Evolutionary conservation across 768 basidiomycete species (phyloP).

Genomic region (Mycena epipterygia): DNA sequence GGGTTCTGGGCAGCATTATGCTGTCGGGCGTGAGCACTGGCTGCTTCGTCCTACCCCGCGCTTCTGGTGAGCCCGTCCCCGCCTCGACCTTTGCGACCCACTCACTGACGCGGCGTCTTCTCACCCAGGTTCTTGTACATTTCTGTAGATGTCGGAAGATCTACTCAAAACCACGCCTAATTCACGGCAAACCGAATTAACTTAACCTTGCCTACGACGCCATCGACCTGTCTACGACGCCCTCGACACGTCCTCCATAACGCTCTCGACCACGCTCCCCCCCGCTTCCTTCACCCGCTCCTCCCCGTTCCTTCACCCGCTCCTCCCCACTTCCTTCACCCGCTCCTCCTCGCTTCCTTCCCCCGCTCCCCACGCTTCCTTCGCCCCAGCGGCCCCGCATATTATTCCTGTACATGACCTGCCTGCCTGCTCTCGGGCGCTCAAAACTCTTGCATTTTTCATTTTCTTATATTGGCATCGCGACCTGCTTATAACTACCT

Average conservation of each 20-base stretch:
- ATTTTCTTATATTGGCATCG: conserved; percentile 33
- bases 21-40: conserved; percentile 69
- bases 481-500: conserved; percentile 43
- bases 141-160: conserved; percentile 32
- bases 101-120: not conserved
- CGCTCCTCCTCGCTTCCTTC: not conserved
- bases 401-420: conserved; percentile 12
- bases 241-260: conserved; percentile 15
- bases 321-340: not conserved
- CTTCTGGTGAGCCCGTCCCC: conserved; percentile 19
- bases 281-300: not conserved
- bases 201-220: conserved; percentile 32
- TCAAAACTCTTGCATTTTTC: conserved; percentile 32
- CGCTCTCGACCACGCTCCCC: conserved; percentile 4
- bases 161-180: conserved; percentile 37
- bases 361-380: not conserved
- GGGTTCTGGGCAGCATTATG: conserved; percentile 78
- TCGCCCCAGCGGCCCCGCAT: conserved; percentile 24
- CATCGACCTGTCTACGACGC: no score
- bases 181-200: conserved; percentile 32
- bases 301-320: not conserved
- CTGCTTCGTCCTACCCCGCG: conserved; percentile 31
- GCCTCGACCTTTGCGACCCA: conserved; percentile 8
- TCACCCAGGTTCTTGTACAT: conserved; percentile 23
- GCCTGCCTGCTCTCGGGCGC: conserved; percentile 19